These are phyloP conservation scores for Carallia brachiata DNA, from an alignment of 345 rosid species.

Conservation along the genomic window DNA sequence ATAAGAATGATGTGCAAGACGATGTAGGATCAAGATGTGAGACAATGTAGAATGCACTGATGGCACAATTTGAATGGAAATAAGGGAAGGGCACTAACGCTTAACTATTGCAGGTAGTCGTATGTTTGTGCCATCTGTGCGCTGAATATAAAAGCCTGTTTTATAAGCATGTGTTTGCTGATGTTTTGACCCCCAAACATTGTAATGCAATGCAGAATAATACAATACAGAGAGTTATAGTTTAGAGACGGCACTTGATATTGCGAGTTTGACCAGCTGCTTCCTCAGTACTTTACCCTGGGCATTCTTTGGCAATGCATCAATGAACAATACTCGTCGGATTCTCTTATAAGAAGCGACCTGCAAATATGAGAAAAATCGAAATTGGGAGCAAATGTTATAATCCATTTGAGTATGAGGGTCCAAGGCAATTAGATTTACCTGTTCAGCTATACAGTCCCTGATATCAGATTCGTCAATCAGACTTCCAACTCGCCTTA, in stretches of 20 bases:
- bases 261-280: slow-evolving; percentile 36
- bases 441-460: slow-evolving; percentile 42
- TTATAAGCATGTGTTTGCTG: too few relatives aligned
- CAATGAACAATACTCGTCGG: slow-evolving; percentile 34
- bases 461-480: slow-evolving; percentile 36
- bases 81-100: too few relatives aligned
- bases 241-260: slow-evolving; percentile 29
- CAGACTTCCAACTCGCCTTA: slow-evolving; percentile 35
- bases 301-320: slow-evolving; percentile 50
- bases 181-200: too few relatives aligned
- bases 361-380: slow-evolving; percentile 11
- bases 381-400: not conserved
- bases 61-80: too few relatives aligned
- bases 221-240: slow-evolving; percentile 15
- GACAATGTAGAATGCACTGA: too few relatives aligned
- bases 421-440: not conserved
- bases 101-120: too few relatives aligned
- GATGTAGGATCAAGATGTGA: too few relatives aligned
- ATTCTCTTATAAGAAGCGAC: slow-evolving; percentile 59
- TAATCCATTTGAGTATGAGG: not conserved
- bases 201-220: not conserved
- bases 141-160: too few relatives aligned
- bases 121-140: too few relatives aligned
- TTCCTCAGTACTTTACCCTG: slow-evolving; percentile 51
- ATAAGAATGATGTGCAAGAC: not conserved